phyloP scores from a whole-genome alignment of 768 basidiomycete genomes.

The Tricholoma flavovirens region DNA sequence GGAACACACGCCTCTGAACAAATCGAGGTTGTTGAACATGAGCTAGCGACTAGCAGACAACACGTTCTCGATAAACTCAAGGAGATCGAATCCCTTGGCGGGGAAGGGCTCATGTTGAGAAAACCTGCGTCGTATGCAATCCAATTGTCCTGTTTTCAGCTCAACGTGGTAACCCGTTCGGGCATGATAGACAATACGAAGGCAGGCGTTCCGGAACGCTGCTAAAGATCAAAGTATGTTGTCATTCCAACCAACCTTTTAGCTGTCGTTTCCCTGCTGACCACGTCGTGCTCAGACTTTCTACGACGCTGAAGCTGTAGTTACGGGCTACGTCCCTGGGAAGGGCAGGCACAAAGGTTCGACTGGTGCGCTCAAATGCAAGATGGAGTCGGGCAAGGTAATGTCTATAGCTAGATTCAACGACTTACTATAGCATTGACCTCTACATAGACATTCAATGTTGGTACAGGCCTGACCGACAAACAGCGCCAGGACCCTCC shows the following conservation, averaged over 20 bases:
- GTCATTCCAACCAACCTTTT: not conserved
- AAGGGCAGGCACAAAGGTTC: constrained; percentile 46
- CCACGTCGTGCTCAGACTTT: constrained; percentile 35
- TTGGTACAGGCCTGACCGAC: constrained; percentile 50
- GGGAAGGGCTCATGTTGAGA: constrained; percentile 56
- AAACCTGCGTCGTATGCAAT: constrained; percentile 40
- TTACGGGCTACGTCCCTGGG: constrained; percentile 51
- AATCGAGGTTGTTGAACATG: constrained; percentile 45
- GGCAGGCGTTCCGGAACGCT: constrained; percentile 41
- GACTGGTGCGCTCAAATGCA: constrained; percentile 47
- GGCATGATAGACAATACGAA: constrained; percentile 38
- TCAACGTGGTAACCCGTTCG: not conserved
- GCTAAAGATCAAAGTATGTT: constrained; percentile 46
- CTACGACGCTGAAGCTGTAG: constrained; percentile 55
- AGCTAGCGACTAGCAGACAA: constrained; percentile 34
- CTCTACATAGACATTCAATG: constrained; percentile 42
- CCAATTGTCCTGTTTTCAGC: not conserved
- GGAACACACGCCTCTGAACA: constrained; percentile 38
- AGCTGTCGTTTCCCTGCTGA: not conserved
- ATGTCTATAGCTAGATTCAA: no score
- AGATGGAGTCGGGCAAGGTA: constrained; percentile 61
- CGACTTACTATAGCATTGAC: no score
- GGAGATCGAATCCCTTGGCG: constrained; percentile 48
- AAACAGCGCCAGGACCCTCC: constrained; percentile 51
- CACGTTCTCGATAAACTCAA: constrained; percentile 52